Evolutionary conservation across 768 basidiomycete genomes (phyloP).

Genomic region (Kockovaella imperatae): DNA sequence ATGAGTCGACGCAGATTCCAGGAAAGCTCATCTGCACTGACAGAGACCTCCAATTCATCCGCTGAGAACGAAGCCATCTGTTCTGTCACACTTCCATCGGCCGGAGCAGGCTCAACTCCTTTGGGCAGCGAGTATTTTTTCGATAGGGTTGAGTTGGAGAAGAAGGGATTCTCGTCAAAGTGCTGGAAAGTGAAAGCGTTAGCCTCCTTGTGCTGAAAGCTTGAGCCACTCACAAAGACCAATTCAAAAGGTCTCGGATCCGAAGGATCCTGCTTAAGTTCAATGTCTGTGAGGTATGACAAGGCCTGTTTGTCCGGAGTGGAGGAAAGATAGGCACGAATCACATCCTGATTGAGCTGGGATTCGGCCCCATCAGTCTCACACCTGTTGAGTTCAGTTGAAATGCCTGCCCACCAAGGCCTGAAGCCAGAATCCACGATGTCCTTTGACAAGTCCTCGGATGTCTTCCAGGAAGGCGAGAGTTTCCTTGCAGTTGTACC

Average conservation of each 20-base stretch:
- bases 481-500: not conserved
- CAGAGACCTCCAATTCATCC: not conserved
- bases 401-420: conserved; percentile 5
- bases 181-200: conserved; percentile 18
- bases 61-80: not conserved
- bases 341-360: not conserved
- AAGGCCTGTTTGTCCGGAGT: conserved; percentile 68
- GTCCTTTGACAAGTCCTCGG: conserved; percentile 6
- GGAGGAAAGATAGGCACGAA: conserved; percentile 5
- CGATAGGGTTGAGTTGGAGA: conserved; percentile 35
- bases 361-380: not conserved
- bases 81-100: conserved; percentile 7
- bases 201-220: not conserved
- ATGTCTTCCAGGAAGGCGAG: conserved; percentile 1
- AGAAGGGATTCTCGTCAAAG: conserved; percentile 45
- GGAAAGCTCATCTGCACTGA: not conserved
- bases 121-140: conserved; percentile 34
- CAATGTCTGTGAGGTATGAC: conserved; percentile 75
- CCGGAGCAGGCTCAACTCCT: conserved; percentile 8
- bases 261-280: conserved; percentile 63
- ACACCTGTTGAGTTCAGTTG: not conserved
- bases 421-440: conserved; percentile 23
- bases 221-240: conserved; percentile 65
- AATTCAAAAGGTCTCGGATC: conserved; percentile 77
- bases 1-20: not conserved